Percentiles rank a stretch among this genome's conserved stretches.
Evolutionary conservation across 306 rosid genomes (phyloP).

Genomic region (Cicer yamashitae): DNA sequence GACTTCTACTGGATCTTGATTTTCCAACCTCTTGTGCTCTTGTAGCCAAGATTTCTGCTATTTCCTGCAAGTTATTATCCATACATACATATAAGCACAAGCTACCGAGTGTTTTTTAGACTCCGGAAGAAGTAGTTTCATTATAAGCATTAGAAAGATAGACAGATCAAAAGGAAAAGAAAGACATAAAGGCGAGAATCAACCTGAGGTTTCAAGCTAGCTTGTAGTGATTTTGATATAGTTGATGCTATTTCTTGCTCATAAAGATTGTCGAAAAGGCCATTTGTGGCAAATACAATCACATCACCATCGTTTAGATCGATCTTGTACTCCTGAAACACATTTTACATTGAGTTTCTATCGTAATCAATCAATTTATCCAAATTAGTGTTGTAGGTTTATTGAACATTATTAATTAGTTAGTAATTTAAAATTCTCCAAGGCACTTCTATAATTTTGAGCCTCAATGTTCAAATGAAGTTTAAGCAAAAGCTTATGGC

Average conservation of each 20-base stretch:
- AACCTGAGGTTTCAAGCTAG: conserved; percentile 67
- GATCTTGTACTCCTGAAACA: conserved; percentile 59
- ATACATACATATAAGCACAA: conserved; percentile 10
- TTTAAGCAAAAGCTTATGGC: conserved; percentile 19
- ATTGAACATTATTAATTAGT: conserved; percentile 4
- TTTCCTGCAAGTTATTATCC: conserved; percentile 56
- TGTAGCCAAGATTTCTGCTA: conserved; percentile 64
- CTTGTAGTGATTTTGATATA: conserved; percentile 56
- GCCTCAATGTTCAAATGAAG: conserved; percentile 16
- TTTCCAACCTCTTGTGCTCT: conserved; percentile 75
- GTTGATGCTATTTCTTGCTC: conserved; percentile 71
- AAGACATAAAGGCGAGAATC: conserved; percentile 17
- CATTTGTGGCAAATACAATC: conserved; percentile 73
- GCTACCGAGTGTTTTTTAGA: conserved; percentile 6
- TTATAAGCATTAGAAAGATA: conserved; percentile 14
- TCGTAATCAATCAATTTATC: background rate
- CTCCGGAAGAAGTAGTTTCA: background rate
- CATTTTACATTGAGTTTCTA: conserved; percentile 29
- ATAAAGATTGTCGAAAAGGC: conserved; percentile 83
- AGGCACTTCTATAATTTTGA: conserved; percentile 23
- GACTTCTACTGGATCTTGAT: conserved; percentile 62
- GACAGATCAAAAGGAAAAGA: background rate
- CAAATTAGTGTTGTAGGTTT: conserved; percentile 18
- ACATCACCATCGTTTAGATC: conserved; percentile 72
- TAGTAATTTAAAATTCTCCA: background rate